Base-by-base conservation (phyloP, 2,329 filamentous ascomycete species). In the Aspergillus aculeatinus region DNA sequence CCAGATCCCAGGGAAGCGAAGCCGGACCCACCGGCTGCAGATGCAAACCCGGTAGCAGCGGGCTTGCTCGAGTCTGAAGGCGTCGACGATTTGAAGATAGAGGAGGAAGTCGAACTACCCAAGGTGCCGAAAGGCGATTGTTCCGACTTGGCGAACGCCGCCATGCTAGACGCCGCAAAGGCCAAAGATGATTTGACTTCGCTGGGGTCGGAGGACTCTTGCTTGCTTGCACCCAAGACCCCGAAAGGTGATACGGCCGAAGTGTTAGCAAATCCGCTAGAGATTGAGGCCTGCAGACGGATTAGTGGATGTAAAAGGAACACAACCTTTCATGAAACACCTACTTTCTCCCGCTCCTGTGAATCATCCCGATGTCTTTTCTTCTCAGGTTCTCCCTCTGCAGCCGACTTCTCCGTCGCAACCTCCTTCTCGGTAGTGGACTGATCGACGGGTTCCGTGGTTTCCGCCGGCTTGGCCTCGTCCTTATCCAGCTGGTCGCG, bases 131-230 rank as follows among this genome's bases (percentile, higher is more conserved):
- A 91, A 0, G 87, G 87, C 4, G 89, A 91, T 27, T 83, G 78
- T 42, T 80, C 79, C 5, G 85, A 83, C 25, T 83, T 78, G 7
- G 88, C 82, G 58, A 91, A 84, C 55, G 87, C 86, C 55, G 87
- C 85, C 69, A 92, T 87, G 19, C 83, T 85, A 3, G 89, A 92
- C 51, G 81, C 82, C 23, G 86, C 85, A 72, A 92, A 92, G 5
- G 87, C 85, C 10, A 84, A 84, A 12, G 81, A 63, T 6, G 88
- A 86, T 19, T 85, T 83, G 69, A 61, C 74, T 53, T 72, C 73
- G 53, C 74, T 61, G 52, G 66, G 59, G 27, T 66, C 62, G 10
- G 62, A 58, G 19, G 67, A 59, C 16, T 67, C 60, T 47, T 68
- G 61, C 48, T 67, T 71, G 25, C 61, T 60, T 60, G 73, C 60